Conservation (phyloP, 176 grass and related monocot genomes). For the Phyllostachys edulis region DNA sequence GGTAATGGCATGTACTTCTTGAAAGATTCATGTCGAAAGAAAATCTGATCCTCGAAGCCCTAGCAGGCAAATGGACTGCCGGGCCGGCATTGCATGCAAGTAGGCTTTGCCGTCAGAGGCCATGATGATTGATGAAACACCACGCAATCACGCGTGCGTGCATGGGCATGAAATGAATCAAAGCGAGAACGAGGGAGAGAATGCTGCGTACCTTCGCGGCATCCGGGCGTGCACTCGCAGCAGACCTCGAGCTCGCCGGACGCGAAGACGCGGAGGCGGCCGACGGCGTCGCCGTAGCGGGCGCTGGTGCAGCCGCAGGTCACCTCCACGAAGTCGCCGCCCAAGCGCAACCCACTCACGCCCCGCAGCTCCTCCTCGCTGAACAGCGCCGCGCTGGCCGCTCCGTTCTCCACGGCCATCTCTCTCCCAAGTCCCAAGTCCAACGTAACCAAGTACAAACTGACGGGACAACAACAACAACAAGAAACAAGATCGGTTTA, state of each 20-base stretch:
- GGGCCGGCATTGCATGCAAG: conserved; percentile 22
- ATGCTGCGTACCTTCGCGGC: conserved; percentile 40
- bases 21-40: not conserved
- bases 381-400: conserved; percentile 35
- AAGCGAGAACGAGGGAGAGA: not conserved
- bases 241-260: conserved; percentile 60
- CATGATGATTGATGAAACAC: no score
- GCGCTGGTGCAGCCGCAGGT: conserved; percentile 69
- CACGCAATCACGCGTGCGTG: no score
- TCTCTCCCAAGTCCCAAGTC: not conserved
- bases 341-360: conserved; percentile 47
- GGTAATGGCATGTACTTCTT: no score
- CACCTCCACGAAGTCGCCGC: conserved; percentile 47
- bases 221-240: conserved; percentile 64
- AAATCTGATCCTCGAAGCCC: not conserved
- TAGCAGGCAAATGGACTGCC: not conserved
- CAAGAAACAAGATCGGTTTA: no score
- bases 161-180: conserved; percentile 5
- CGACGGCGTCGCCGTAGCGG: conserved; percentile 64
- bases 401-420: conserved; percentile 24
- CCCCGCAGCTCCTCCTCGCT: conserved; percentile 50
- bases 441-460: not conserved
- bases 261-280: conserved; percentile 52
- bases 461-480: no score
- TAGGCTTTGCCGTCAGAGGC: no score